Evolutionary conservation across 805 yeast species (phyloP).

Genomic region (Wickerhamomyces ciferrii): DNA sequence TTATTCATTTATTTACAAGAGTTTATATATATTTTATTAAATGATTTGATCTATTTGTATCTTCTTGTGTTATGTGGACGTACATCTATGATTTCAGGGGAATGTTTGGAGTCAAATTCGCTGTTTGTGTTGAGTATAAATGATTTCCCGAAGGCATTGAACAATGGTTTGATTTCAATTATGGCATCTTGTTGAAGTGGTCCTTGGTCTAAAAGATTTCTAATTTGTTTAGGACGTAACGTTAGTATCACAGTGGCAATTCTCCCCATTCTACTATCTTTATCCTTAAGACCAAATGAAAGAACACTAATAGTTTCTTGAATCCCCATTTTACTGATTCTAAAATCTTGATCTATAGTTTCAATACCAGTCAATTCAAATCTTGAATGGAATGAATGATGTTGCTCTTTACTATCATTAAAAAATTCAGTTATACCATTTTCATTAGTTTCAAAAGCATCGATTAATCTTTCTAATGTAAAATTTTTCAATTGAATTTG

Average conservation of each 20-base stretch:
- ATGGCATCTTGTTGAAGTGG: slow-evolving; percentile 3
- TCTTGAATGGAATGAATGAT: slow-evolving; percentile 7
- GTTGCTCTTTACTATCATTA: not conserved
- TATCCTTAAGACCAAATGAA: slow-evolving; percentile 14
- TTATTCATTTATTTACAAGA: not conserved
- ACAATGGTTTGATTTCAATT: slow-evolving; percentile 12
- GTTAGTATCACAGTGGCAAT: slow-evolving; percentile 13
- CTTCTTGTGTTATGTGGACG: slow-evolving; percentile 10
- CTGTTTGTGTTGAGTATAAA: slow-evolving; percentile 9
- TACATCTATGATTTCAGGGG: slow-evolving; percentile 9
- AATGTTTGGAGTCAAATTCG: slow-evolving; percentile 4
- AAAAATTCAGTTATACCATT: slow-evolving; percentile 7
- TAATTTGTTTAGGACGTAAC: slow-evolving; percentile 8
- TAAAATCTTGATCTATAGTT: slow-evolving; percentile 15
- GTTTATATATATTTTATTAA: not conserved
- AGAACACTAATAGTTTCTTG: slow-evolving; percentile 12
- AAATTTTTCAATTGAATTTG: slow-evolving; percentile 8
- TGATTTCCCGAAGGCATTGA: slow-evolving; percentile 2
- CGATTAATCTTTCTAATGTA: slow-evolving; percentile 8
- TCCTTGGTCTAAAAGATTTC: slow-evolving; percentile 3
- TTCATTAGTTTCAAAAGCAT: slow-evolving; percentile 15
- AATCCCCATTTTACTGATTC: slow-evolving; percentile 7
- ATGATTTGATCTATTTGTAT: not conserved
- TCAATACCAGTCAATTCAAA: slow-evolving; percentile 10
- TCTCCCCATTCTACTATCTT: slow-evolving; percentile 5